These are phyloP conservation scores for Sordariomycetes sp. DNA, from an alignment of 2,329 filamentous ascomycete genomes.

Conservation along the genomic window DNA sequence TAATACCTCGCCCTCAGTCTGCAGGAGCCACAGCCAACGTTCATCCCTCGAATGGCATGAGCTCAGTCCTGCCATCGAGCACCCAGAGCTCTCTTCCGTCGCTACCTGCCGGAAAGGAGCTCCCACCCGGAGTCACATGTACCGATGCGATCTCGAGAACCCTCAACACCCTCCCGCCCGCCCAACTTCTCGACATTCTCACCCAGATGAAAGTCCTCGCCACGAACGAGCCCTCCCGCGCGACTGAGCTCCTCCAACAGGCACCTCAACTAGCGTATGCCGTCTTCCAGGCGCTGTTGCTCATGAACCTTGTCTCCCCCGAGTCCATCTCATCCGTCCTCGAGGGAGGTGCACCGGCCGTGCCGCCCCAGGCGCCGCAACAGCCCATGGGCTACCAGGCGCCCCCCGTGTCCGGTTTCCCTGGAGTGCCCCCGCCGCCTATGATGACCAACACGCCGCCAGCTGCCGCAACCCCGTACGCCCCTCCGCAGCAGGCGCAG, in stretches of 20 bases:
- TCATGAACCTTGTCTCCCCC: slow-evolving; percentile 87
- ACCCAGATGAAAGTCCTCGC: slow-evolving; percentile 89
- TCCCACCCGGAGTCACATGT: slow-evolving; percentile 72
- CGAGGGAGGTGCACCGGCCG: slow-evolving; percentile 38
- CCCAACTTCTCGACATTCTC: slow-evolving; percentile 86
- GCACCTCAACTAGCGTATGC: slow-evolving; percentile 91
- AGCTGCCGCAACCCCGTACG: slow-evolving; percentile 31
- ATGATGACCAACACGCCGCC: slow-evolving; percentile 36
- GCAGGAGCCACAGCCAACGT: not conserved
- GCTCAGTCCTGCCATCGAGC: not conserved
- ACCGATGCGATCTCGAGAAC: slow-evolving; percentile 89
- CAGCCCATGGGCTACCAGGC: slow-evolving; percentile 20
- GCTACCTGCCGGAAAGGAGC: slow-evolving; percentile 73
- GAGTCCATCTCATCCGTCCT: slow-evolving; percentile 73
- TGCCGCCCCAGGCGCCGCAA: slow-evolving; percentile 19
- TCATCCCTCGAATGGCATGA: slow-evolving; percentile 4
- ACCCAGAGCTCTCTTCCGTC: slow-evolving; percentile 53
- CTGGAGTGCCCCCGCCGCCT: slow-evolving; percentile 13
- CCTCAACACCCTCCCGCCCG: slow-evolving; percentile 72
- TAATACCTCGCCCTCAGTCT: not conserved
- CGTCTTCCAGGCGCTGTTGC: slow-evolving; percentile 84
- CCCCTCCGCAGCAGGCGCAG: slow-evolving; percentile 21
- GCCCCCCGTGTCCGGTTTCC: slow-evolving; percentile 21
- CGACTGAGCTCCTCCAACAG: slow-evolving; percentile 75
- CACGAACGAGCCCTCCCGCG: slow-evolving; percentile 69